Percentiles rank a stretch among this genome's conserved stretches.
Conservation (phyloP, 75 land plant genomes). For the Cunninghamia lanceolata region DNA sequence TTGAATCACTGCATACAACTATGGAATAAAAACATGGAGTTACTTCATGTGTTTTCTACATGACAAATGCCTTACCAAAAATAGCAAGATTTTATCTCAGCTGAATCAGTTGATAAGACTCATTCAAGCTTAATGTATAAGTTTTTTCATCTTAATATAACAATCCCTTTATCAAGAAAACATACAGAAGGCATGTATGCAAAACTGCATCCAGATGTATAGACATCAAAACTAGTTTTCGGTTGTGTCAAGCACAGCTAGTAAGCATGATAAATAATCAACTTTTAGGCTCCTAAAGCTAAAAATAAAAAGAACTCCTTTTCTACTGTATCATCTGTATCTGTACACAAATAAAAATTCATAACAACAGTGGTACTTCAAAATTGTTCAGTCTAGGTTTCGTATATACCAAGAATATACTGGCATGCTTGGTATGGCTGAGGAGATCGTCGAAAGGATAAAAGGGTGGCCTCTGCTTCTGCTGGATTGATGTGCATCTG, state of each 20-base stretch:
- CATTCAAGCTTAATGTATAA: not conserved
- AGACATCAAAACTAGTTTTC: not conserved
- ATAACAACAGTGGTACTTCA: not conserved
- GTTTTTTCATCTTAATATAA: not conserved
- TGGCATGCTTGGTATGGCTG: conserved; percentile 76
- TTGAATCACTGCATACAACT: too few relatives aligned
- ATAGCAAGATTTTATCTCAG: not conserved
- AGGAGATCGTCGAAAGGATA: conserved; percentile 64
- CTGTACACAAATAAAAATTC: not conserved
- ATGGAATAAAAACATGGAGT: too few relatives aligned
- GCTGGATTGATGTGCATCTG: conserved; percentile 76
- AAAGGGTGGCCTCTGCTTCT: conserved; percentile 68
- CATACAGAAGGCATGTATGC: not conserved
- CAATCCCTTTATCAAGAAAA: not conserved
- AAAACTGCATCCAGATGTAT: not conserved
- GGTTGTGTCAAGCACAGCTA: not conserved
- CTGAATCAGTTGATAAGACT: not conserved
- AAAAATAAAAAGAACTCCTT: not conserved
- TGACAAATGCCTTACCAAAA: too few relatives aligned
- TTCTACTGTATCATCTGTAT: not conserved
- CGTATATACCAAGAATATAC: conserved; percentile 74
- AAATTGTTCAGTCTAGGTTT: not conserved
- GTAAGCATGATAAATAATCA: not conserved
- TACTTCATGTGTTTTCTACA: too few relatives aligned
- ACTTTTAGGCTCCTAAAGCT: not conserved